Percentiles rank a stretch among this genome's conserved stretches.
phyloP scores from a whole-genome alignment of 1,139 yeast genomes.

The Protomyces inundatus region DNA sequence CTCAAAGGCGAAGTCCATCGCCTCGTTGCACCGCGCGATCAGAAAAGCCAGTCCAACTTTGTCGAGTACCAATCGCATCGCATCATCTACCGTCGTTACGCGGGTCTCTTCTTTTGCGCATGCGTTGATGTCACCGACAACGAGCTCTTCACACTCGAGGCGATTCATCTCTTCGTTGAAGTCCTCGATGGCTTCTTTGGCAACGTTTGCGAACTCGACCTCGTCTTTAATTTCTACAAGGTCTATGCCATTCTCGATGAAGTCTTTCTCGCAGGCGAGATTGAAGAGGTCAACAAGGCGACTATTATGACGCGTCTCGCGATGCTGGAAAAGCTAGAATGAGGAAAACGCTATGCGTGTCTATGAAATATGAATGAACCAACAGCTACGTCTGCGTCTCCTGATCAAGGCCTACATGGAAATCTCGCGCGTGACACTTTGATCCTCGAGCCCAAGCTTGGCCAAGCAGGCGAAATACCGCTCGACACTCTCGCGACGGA shows the following conservation, averaged over 20 bases:
- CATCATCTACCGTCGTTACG: constrained; percentile 81
- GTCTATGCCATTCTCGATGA: constrained; percentile 68
- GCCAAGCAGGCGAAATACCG: constrained; percentile 80
- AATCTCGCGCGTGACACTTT: constrained; percentile 48
- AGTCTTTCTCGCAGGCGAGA: constrained; percentile 70
- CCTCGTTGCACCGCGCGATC: constrained; percentile 74
- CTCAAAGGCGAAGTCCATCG: constrained; percentile 69
- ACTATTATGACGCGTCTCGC: constrained; percentile 51
- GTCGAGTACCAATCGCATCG: constrained; percentile 66
- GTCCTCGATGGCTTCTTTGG: constrained; percentile 76
- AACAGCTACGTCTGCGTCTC: neutral
- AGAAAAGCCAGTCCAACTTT: constrained; percentile 73
- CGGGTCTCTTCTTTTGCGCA: constrained; percentile 80
- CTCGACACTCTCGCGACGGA: constrained; percentile 72
- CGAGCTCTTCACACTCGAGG: constrained; percentile 75
- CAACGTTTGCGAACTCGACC: constrained; percentile 91
- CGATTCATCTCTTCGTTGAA: constrained; percentile 84
- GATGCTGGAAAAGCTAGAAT: constrained; percentile 40
- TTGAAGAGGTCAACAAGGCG: constrained; percentile 64
- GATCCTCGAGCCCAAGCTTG: constrained; percentile 81
- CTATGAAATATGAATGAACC: neutral
- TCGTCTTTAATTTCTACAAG: constrained; percentile 74
- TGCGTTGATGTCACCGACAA: constrained; percentile 71
- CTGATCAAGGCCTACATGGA: constrained; percentile 20
- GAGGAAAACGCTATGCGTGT: neutral